Percentiles rank a stretch among this genome's conserved stretches.
Conservation (phyloP, 805 yeast species). For the Middelhovenomyces tepae region DNA sequence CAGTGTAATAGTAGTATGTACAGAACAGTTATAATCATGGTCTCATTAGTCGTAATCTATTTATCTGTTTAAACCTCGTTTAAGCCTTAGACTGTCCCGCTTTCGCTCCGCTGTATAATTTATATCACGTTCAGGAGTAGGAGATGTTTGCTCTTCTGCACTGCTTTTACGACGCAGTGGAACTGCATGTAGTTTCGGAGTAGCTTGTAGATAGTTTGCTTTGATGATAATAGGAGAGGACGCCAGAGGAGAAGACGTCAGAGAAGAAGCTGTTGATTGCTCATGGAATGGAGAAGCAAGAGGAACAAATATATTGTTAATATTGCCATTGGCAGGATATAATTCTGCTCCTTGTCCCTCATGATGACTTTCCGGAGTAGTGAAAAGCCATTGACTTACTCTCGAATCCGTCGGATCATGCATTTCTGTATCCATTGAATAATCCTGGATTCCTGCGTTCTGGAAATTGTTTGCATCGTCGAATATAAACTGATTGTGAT, state of each 20-base stretch:
- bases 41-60: conserved; percentile 2
- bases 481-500: background rate
- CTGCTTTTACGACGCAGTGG: background rate
- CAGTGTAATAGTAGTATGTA: too few relatives aligned
- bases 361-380: background rate
- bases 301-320: background rate
- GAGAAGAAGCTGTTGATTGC: conserved; percentile 1
- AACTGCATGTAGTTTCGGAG: conserved; percentile 1
- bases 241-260: conserved; percentile 6
- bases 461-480: background rate
- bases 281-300: background rate
- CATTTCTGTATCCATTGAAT: conserved; percentile 2
- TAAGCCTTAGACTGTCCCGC: conserved; percentile 43
- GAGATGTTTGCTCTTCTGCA: conserved; percentile 3
- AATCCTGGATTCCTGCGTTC: conserved; percentile 3
- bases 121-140: conserved; percentile 20
- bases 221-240: conserved; percentile 2
- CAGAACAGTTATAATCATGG: too few relatives aligned
- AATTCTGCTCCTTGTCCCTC: background rate
- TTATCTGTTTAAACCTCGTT: conserved; percentile 28
- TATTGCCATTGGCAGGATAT: too few relatives aligned
- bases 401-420: conserved; percentile 4
- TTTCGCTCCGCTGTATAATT: conserved; percentile 44
- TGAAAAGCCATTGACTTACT: too few relatives aligned
- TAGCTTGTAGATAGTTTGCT: background rate